Evolutionary conservation across 192 early-diverging fungal species (phyloP).

Genomic region (Coemansia biformis): DNA sequence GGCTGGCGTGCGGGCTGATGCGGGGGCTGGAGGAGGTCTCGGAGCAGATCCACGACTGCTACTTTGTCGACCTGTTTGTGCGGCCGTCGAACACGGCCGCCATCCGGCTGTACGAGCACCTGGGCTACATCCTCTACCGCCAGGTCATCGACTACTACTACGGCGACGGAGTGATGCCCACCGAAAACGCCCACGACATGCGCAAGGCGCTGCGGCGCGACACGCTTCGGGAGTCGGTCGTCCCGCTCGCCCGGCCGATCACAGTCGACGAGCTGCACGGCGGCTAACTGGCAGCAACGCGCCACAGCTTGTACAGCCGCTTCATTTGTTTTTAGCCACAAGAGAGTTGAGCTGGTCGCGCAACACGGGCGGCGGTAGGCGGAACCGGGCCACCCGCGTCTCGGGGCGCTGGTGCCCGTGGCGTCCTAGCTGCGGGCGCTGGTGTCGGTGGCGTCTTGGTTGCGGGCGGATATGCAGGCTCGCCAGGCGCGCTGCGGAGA

Average conservation of each 20-base stretch:
- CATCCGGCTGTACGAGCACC: slow-evolving; percentile 83
- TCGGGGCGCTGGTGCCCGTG: too few relatives aligned
- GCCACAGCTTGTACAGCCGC: too few relatives aligned
- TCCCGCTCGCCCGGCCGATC: slow-evolving; percentile 32
- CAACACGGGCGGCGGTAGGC: too few relatives aligned
- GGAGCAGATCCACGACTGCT: slow-evolving; percentile 72
- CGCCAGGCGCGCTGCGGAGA: too few relatives aligned
- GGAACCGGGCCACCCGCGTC: too few relatives aligned
- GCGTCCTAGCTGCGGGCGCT: too few relatives aligned
- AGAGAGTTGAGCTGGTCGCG: too few relatives aligned
- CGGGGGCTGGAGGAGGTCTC: slow-evolving; percentile 81
- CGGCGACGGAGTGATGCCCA: slow-evolving; percentile 55
- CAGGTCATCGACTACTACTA: slow-evolving; percentile 85
- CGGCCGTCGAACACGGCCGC: slow-evolving; percentile 87
- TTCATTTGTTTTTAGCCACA: too few relatives aligned
- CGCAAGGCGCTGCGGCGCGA: slow-evolving; percentile 87
- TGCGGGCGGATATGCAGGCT: too few relatives aligned
- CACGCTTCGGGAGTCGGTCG: slow-evolving; percentile 47
- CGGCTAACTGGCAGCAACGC: too few relatives aligned
- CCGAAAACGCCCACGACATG: slow-evolving; percentile 94
- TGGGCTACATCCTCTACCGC: slow-evolving; percentile 90
- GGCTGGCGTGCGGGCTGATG: slow-evolving; percentile 88
- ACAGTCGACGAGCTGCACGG: slow-evolving; percentile 8
- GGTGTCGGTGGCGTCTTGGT: too few relatives aligned
- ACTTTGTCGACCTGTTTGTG: slow-evolving; percentile 92